Conservation (phyloP, 257 asterid species). For the Ligustrum vulgare region DNA sequence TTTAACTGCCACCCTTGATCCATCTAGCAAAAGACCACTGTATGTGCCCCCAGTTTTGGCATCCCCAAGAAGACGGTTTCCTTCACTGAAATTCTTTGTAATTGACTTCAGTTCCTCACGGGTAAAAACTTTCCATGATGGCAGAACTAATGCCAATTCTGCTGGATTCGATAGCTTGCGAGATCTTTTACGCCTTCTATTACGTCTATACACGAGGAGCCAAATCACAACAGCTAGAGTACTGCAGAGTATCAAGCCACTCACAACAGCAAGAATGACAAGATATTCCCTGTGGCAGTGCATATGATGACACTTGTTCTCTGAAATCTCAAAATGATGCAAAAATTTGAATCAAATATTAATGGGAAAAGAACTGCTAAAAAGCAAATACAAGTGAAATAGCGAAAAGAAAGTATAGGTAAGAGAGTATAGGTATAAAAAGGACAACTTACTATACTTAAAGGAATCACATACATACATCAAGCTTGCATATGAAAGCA, state of each 20-base stretch:
- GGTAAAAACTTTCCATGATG: constrained; percentile 86
- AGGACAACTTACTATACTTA: background rate
- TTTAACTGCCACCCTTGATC: constrained; percentile 91
- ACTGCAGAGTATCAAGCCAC: constrained; percentile 79
- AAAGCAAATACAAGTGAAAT: constrained; percentile 7
- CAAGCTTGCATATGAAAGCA: constrained; percentile 68
- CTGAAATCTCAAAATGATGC: constrained; percentile 41
- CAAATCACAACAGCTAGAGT: constrained; percentile 78
- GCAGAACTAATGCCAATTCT: constrained; percentile 83
- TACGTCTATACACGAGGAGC: constrained; percentile 80
- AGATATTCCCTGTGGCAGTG: constrained; percentile 86
- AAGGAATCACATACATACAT: constrained; percentile 46
- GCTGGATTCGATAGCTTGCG: constrained; percentile 70
- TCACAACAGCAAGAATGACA: constrained; percentile 83
- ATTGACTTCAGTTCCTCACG: constrained; percentile 88
- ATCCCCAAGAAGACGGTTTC: constrained; percentile 88
- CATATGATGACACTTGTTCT: constrained; percentile 69
- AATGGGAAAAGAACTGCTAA: constrained; percentile 3
- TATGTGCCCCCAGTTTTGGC: constrained; percentile 97
- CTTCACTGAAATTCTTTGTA: constrained; percentile 95
- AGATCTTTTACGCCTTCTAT: constrained; percentile 74
- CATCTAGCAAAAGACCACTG: constrained; percentile 86
- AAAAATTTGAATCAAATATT: background rate
- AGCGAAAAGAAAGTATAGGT: constrained; percentile 5
- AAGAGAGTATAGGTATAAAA: constrained; percentile 10